Conservation (phyloP, 2,329 filamentous ascomycete species). For the Fonsecaea erecta region DNA sequence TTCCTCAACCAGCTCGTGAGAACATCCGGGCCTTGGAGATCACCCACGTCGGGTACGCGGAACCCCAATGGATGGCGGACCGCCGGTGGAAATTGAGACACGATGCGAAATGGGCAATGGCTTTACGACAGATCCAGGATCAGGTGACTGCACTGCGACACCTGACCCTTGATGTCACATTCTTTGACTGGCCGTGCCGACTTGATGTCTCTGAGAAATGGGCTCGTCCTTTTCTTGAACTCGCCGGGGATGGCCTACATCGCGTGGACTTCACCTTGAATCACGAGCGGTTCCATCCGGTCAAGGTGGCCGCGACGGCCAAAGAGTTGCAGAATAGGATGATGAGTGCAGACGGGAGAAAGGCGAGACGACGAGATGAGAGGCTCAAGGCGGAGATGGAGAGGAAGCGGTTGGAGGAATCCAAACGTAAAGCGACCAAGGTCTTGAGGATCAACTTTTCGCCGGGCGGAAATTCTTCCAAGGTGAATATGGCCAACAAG, state of each 20-base stretch:
- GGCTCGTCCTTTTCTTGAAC: conserved; percentile 27
- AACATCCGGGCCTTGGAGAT: conserved; percentile 42
- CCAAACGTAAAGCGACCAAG: conserved; percentile 25
- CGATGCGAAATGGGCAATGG: conserved; percentile 34
- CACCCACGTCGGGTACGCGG: conserved; percentile 32
- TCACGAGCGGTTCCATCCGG: conserved; percentile 32
- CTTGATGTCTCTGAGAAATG: conserved; percentile 29
- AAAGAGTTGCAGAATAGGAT: conserved; percentile 34
- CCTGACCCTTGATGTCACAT: conserved; percentile 30
- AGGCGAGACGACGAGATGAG: conserved; percentile 25
- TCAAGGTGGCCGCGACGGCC: conserved; percentile 14
- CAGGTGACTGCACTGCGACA: conserved; percentile 27
- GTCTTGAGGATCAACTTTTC: conserved; percentile 37
- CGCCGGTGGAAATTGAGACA: conserved; percentile 32
- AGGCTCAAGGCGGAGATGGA: conserved; percentile 23
- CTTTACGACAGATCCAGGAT: conserved; percentile 25
- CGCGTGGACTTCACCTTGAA: conserved; percentile 28
- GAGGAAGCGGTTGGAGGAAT: conserved; percentile 26
- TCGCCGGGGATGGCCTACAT: conserved; percentile 29
- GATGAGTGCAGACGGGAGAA: conserved; percentile 35
- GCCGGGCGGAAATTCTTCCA: conserved; percentile 7
- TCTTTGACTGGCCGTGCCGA: conserved; percentile 36
- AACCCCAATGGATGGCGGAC: conserved; percentile 32
- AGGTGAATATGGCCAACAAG: conserved; percentile 15
- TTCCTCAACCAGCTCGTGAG: conserved; percentile 51